Evolutionary conservation across 2,329 filamentous ascomycete species (phyloP), one percentile per base, ranked within the genome.

Genomic region (Stagonosporopsis tanaceti): DNA sequence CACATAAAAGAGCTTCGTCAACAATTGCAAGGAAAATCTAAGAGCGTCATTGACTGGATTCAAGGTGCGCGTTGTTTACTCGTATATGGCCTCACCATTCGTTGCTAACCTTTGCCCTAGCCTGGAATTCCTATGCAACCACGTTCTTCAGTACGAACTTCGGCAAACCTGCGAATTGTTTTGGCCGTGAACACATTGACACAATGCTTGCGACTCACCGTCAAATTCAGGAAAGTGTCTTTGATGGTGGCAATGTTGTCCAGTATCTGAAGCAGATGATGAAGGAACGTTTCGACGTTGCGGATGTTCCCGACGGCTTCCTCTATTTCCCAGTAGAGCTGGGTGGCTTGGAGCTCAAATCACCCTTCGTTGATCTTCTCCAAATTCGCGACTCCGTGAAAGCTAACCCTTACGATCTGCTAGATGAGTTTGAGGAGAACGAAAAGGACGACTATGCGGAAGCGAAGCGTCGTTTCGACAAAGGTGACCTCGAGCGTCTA

Each of bases 131-230:
- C 0, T 85, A 84, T 59, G 82, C 78, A 0, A 76, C 75, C 2
- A 80, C 78, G 0, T 86, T 85, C 73, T 83, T 86, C 68, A 75
- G 77, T 3, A 79, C 78, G 15, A 85, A 84, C 61, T 85, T 85
- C 55, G 83, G 83, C 20, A 77, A 77, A 32, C 72, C 82, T 0
- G 80, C 82, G 3, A 81, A 84, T 52, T 85, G 82, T 60, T 83
- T 82, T 52, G 83, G 83, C 0, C 78, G 75, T 22, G 71, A 77
- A 20, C 83, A 85, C 62, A 79, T 86, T 3, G 80, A 85, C 56
- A 78, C 78, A 46, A 83, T 85, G 74, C 79, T 85, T 3, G 69
- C 73, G 3, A 83, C 81, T 0, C 81, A 84, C 60, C 70, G 79
- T 17, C 80, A 77, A 27, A 82, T 83, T 35, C 82, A 86, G 62